These are phyloP conservation scores for Rutstroemia sp. DNA, from an alignment of 2,329 filamentous ascomycete species.

Conservation along the genomic window DNA sequence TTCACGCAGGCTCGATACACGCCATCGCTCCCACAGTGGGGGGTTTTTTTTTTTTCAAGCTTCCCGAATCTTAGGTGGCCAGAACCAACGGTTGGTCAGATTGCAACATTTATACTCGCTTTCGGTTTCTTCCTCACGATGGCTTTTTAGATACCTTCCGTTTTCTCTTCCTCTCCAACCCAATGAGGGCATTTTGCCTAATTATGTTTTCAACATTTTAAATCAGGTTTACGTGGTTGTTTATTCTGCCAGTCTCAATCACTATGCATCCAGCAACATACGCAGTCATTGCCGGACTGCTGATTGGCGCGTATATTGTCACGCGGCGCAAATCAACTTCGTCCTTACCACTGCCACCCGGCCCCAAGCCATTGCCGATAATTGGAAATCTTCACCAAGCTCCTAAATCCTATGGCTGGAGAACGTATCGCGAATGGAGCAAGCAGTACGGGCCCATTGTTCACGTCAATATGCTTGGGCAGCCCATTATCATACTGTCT, in stretches of 20 bases:
- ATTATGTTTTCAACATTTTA: background rate
- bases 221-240: background rate
- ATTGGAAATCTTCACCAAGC: conserved; percentile 1
- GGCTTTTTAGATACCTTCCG: no score
- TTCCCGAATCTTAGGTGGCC: no score
- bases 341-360: background rate
- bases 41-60: no score
- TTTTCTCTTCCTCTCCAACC: no score
- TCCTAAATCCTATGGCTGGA: background rate
- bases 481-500: background rate
- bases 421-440: background rate
- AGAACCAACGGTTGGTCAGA: no score
- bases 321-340: background rate
- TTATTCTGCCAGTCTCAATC: background rate
- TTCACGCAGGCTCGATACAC: no score
- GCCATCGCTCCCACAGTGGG: no score
- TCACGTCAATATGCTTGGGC: conserved; percentile 1
- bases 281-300: background rate
- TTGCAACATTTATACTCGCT: no score
- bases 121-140: no score
- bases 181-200: background rate
- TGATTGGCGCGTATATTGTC: background rate
- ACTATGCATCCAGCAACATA: background rate
- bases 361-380: conserved; percentile 1
- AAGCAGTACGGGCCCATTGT: conserved; percentile 1